Evolutionary conservation across 2,329 filamentous ascomycete genomes (phyloP).

Genomic region (Fusarium globosum): DNA sequence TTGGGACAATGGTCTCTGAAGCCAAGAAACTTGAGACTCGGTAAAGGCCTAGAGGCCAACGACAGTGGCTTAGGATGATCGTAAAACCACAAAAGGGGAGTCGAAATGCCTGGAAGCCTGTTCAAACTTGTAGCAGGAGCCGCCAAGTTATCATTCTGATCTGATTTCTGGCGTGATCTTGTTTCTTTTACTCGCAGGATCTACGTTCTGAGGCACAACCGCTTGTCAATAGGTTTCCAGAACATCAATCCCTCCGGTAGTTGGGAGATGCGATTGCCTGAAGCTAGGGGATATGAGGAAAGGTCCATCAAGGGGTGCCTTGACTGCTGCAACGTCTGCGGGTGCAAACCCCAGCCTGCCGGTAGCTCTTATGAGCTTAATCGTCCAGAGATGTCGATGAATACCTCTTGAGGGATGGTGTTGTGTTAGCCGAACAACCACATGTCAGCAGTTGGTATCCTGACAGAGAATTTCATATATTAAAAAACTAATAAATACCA

Average conservation of each 20-base stretch:
- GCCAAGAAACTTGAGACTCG: constrained; percentile 38
- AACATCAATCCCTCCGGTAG: constrained; percentile 14
- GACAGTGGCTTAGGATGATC: constrained; percentile 16
- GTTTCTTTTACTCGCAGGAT: constrained; percentile 26
- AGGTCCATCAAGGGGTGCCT: constrained; percentile 30
- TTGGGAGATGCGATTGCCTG: constrained; percentile 27
- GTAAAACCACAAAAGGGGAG: constrained; percentile 36
- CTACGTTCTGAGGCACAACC: constrained; percentile 14
- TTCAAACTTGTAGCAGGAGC: constrained; percentile 23
- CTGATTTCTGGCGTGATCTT: constrained; percentile 36
- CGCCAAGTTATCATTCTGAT: constrained; percentile 22
- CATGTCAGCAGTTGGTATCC: background rate
- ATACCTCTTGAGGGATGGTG: constrained; percentile 40
- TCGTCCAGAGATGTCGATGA: constrained; percentile 34
- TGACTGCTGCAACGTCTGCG: constrained; percentile 30
- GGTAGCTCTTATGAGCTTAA: constrained; percentile 43
- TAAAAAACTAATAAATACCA: background rate
- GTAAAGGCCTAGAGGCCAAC: constrained; percentile 24
- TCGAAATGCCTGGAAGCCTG: constrained; percentile 3
- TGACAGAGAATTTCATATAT: background rate
- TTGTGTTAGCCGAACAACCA: constrained; percentile 19
- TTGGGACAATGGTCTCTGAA: constrained; percentile 39
- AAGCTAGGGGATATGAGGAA: constrained; percentile 42
- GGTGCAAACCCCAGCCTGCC: constrained; percentile 40
- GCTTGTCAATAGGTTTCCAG: background rate